phyloP scores from a whole-genome alignment of 306 rosid genomes.

The Glycine latifolia region DNA sequence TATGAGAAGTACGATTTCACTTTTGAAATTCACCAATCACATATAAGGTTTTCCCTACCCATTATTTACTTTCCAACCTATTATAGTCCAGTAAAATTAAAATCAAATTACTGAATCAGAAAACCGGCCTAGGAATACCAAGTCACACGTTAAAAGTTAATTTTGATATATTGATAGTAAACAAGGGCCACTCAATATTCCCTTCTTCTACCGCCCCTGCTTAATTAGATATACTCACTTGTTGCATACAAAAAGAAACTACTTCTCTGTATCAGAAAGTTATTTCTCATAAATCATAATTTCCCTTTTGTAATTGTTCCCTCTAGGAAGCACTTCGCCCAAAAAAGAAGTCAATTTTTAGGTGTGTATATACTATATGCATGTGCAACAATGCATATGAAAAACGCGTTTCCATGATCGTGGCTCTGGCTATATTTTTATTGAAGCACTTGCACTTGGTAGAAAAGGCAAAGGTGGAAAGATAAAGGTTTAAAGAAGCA shows the following conservation, averaged over 20 bases:
- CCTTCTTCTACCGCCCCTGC: not conserved
- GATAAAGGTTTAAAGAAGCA: conserved; percentile 36
- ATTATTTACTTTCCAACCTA: not conserved
- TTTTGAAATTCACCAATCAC: not conserved
- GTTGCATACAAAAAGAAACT: conserved; percentile 33
- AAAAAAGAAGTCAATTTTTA: not conserved
- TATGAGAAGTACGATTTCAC: not conserved
- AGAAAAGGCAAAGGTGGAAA: conserved; percentile 24
- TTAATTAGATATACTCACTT: not conserved
- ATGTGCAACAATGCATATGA: not conserved
- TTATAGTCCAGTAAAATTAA: not conserved
- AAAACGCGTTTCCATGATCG: conserved; percentile 9
- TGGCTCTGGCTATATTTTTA: conserved; percentile 7
- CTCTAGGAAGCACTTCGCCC: not conserved
- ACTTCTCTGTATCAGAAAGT: conserved; percentile 7
- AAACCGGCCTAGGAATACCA: no score
- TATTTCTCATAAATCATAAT: not conserved
- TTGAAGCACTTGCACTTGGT: conserved; percentile 20
- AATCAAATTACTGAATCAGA: no score
- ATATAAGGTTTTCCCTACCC: not conserved
- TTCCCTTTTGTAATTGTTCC: conserved; percentile 1
- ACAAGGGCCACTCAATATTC: not conserved
- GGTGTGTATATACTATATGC: not conserved
- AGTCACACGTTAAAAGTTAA: no score
- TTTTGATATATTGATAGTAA: not conserved